Conservation (phyloP, 192 early-diverging fungal genomes). For the Jimgerdemannia lactiflua region DNA sequence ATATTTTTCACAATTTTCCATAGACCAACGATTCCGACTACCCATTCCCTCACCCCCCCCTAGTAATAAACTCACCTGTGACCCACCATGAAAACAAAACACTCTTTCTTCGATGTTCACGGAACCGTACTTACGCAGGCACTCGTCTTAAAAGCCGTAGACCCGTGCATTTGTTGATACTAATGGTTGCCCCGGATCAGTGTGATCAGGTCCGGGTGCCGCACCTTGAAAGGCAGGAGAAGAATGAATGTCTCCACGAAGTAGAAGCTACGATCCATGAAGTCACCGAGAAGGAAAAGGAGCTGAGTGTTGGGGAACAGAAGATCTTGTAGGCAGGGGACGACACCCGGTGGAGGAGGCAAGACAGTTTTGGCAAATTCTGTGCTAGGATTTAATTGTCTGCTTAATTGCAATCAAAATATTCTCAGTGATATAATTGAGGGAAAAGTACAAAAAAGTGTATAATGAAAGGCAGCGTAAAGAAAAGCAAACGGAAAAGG, state of each 20-base stretch:
- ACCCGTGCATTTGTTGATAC: slow-evolving; percentile 94
- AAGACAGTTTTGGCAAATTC: not conserved
- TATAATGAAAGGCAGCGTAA: too few relatives aligned
- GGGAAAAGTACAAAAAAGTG: too few relatives aligned
- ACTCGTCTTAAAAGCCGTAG: slow-evolving; percentile 98
- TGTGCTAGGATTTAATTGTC: not conserved
- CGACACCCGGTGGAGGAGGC: not conserved
- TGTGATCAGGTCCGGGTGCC: slow-evolving; percentile 92
- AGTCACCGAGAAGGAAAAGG: slow-evolving; percentile 59
- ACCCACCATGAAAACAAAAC: slow-evolving; percentile 94
- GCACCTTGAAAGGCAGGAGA: slow-evolving; percentile 90
- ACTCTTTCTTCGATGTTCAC: slow-evolving; percentile 94
- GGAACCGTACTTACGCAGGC: slow-evolving; percentile 93
- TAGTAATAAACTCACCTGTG: slow-evolving; percentile 75
- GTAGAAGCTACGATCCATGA: slow-evolving; percentile 96
- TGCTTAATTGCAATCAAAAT: too few relatives aligned
- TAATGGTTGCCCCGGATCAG: slow-evolving; percentile 95
- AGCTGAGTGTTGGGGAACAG: not conserved
- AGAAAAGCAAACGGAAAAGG: too few relatives aligned
- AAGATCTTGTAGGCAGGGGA: not conserved
- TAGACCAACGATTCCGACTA: too few relatives aligned
- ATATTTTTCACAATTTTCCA: too few relatives aligned
- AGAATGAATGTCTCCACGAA: slow-evolving; percentile 97
- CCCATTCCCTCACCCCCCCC: too few relatives aligned
- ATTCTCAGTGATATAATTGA: too few relatives aligned